Base-by-base conservation (phyloP, 2,329 filamentous ascomycete genomes). In the Thelonectria blattea region DNA sequence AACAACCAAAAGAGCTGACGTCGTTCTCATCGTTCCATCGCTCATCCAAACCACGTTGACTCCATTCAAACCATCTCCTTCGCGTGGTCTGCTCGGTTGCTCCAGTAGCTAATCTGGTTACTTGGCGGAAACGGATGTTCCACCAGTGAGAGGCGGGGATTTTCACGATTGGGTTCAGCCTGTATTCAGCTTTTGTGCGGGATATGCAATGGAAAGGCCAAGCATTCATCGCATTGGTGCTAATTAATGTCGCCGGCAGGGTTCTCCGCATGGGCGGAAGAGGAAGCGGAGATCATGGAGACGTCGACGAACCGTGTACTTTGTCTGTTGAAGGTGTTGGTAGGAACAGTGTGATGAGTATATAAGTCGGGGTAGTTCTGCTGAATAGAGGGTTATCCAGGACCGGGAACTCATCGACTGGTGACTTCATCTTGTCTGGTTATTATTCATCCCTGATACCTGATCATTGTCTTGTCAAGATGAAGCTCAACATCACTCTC, bases 151-250 rank as follows among this genome's bases (percentile, higher is more conserved):
- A 30, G 5, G 24, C 39, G 22, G 17, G 50, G 15, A 18, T 30
- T n/a, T 11, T 52, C 10, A 12, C 27, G 24, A 52, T 43, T 15
- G 12, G 27, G 20, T 30, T 34, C 18, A 24, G 50, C 39, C 34
- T 43, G 50, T 17, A 24, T 42, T 30, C 39, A 27, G 27, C 50
- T 20, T 24, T n/a, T 14, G 2, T 11, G 24, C 18, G 39, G 37
- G 37, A 18, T 37, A 42, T 32, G 39, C 43, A 50, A 30, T 8
- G 34, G 15, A n/a, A 37, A 11, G 20, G 20, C 14, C n/a, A 15
- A 18, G 14, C 10, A 34, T 43, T 14, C 14, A 47, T 54, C 32
- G 50, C 7, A 68, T 68, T 68, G 66, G 66, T 68, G 66, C 63
- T 61, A 65, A 59, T 67, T 56, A 42, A 20, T 57, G 30, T 48